A percentile compares a stretch with the other conserved stretches of the same genome.
phyloP scores from a whole-genome alignment of 2,329 filamentous ascomycete genomes.

The Cordyceps cicadae region DNA sequence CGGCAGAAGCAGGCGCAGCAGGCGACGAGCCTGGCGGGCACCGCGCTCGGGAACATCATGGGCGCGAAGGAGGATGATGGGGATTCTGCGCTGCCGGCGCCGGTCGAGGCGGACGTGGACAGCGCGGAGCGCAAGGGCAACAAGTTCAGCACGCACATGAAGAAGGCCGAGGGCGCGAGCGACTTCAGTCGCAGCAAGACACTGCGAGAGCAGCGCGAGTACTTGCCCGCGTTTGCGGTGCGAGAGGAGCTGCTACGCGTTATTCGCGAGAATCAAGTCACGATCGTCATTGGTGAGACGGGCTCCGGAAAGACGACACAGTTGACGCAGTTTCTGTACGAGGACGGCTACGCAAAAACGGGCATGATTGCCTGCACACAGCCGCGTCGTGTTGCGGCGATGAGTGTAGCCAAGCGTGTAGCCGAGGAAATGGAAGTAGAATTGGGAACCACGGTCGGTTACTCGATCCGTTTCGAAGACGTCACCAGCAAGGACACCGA shows the following conservation, averaged over 20 bases:
- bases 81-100: slow-evolving; percentile 75
- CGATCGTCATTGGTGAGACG: slow-evolving; percentile 94
- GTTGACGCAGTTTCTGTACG: slow-evolving; percentile 88
- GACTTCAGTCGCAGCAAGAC: slow-evolving; percentile 91
- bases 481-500: slow-evolving; percentile 91
- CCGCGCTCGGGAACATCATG: slow-evolving; percentile 88
- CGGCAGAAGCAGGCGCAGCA: slow-evolving; percentile 90
- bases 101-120: slow-evolving; percentile 59
- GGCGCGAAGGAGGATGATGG: slow-evolving; percentile 89
- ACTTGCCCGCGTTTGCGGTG: slow-evolving; percentile 89
- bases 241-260: slow-evolving; percentile 86
- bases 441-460: slow-evolving; percentile 80
- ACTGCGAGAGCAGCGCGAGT: slow-evolving; percentile 84
- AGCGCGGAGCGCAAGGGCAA: slow-evolving; percentile 41
- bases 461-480: slow-evolving; percentile 97
- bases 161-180: slow-evolving; percentile 76
- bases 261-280: slow-evolving; percentile 92
- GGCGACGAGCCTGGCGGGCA: slow-evolving; percentile 87
- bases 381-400: slow-evolving; percentile 89
- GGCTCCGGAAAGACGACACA: slow-evolving; percentile 98
- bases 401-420: slow-evolving; percentile 98
- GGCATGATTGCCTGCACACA: slow-evolving; percentile 97
- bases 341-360: slow-evolving; percentile 81
- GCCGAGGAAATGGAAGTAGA: slow-evolving; percentile 97
- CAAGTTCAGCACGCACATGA: slow-evolving; percentile 88